Evolutionary conservation across 2,329 filamentous ascomycete genomes (phyloP).

Genomic region (Ophiobolus disseminans): DNA sequence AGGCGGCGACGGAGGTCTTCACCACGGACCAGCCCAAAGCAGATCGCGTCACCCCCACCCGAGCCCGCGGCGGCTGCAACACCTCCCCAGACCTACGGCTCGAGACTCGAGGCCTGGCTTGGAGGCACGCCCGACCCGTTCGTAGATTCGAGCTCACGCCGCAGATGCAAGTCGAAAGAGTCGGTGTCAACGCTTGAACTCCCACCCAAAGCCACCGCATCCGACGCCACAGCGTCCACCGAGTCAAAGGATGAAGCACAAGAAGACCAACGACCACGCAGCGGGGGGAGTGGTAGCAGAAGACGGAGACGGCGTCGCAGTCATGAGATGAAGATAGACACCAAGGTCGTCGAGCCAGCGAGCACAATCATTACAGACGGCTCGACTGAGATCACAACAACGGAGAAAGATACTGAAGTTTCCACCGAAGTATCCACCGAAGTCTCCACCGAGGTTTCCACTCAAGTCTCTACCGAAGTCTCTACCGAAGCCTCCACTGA

Average conservation of each 20-base stretch:
- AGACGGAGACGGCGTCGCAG: constrained; percentile 37
- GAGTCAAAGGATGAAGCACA: constrained; percentile 26
- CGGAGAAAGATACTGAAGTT: neutral
- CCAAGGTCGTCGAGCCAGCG: constrained; percentile 26
- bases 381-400: constrained; percentile 16
- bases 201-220: constrained; percentile 31
- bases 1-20: constrained; percentile 35
- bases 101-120: constrained; percentile 69
- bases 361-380: constrained; percentile 30
- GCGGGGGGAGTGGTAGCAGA: constrained; percentile 32
- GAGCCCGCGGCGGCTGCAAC: constrained; percentile 36
- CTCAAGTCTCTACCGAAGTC: constrained; percentile 11
- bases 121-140: constrained; percentile 64
- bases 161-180: constrained; percentile 37
- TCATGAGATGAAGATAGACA: constrained; percentile 35
- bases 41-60: constrained; percentile 17
- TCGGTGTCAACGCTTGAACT: constrained; percentile 38
- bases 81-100: constrained; percentile 55
- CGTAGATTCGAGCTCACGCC: constrained; percentile 47
- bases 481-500: constrained; percentile 13
- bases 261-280: constrained; percentile 30
- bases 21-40: constrained; percentile 32
- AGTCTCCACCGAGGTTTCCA: too few relatives aligned
- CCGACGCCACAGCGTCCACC: constrained; percentile 33
- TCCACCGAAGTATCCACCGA: too few relatives aligned